Base-by-base conservation (phyloP, 148 eudicot genomes). In the Vaccinium corymbosum region DNA sequence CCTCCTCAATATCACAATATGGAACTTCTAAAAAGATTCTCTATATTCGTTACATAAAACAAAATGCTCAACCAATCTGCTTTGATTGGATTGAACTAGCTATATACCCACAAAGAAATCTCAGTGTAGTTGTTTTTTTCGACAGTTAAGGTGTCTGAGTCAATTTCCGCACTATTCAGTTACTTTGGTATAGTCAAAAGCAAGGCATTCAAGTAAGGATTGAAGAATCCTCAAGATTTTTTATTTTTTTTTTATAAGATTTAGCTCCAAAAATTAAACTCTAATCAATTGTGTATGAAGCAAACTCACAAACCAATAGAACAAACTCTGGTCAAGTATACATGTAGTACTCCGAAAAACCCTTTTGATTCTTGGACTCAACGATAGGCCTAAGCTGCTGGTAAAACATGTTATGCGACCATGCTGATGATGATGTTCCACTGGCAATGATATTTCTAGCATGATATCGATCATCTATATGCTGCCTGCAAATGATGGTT, bases 361-460 rank as follows among this genome's bases (percentile, higher is more conserved):
- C 68, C 27, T n/a, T 62, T 66, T 66, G 35, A 66, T 66, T 22
- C 6, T n/a, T n/a, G 22, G 70, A 62, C 29, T 13, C 70, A 27
- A 61, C 66, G 66, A 61, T 7, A 7, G 25, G 7, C 25, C 66
- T n/a, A 62, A 62, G 70, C 10, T 62, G 70, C 22, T 62, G 70
- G 29, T 61, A 61, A 7, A 38, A 38, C 22, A 16, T 1, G 49
- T 12, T 46, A 66, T 32, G 82, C 38, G 51, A n/a, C 32, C 55
- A 48, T 20, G 72, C 35, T 62, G 19, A 42, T 80, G 73, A 62
- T 62, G 71, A 17, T 62, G 80, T 52, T 53, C 80, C 62, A 78
- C 6, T 20, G 80, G 57, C 22, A 52, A 25, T 51, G 38, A 51
- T 78, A 27, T 3, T 3, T 80, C 10, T 46, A 15, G 8, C 50